Conservation (phyloP, 225 moss, liverwort and hornwort species). For the Climacium dendroides region DNA sequence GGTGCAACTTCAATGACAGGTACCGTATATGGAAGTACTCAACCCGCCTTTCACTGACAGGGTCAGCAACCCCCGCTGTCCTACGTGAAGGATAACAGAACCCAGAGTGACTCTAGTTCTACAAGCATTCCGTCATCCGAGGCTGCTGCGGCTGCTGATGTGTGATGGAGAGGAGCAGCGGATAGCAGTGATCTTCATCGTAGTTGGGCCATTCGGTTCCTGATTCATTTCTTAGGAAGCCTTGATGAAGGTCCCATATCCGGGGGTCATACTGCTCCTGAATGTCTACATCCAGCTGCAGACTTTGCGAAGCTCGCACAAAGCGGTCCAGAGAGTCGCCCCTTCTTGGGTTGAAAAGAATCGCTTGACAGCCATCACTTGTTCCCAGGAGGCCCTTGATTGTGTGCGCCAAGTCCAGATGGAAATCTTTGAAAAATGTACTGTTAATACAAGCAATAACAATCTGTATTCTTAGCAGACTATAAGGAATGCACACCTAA, state of each 20-base stretch:
- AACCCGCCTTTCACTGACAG: background rate
- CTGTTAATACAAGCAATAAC: constrained; percentile 16
- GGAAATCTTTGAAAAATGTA: constrained; percentile 77
- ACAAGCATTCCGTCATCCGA: background rate
- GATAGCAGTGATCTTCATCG: constrained; percentile 76
- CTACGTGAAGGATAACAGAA: background rate
- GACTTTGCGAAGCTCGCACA: constrained; percentile 30
- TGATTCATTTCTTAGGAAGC: constrained; percentile 24
- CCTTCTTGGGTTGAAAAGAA: constrained; percentile 71
- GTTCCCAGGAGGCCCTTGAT: constrained; percentile 57
- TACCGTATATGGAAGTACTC: background rate
- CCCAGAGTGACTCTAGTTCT: background rate
- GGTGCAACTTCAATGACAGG: background rate
- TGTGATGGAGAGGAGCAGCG: constrained; percentile 43
- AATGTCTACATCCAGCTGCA: constrained; percentile 34
- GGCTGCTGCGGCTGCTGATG: background rate
- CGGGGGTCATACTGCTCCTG: constrained; percentile 58
- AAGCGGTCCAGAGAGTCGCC: constrained; percentile 67
- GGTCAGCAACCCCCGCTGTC: background rate
- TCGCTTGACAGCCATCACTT: constrained; percentile 34
- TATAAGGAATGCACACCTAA: background rate
- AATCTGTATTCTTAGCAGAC: background rate
- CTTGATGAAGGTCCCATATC: constrained; percentile 58
- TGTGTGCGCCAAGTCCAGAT: constrained; percentile 59
- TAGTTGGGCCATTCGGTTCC: constrained; percentile 61